These are phyloP conservation scores for Euclidium syriacum DNA, from an alignment of 345 rosid genomes.

Conservation along the genomic window DNA sequence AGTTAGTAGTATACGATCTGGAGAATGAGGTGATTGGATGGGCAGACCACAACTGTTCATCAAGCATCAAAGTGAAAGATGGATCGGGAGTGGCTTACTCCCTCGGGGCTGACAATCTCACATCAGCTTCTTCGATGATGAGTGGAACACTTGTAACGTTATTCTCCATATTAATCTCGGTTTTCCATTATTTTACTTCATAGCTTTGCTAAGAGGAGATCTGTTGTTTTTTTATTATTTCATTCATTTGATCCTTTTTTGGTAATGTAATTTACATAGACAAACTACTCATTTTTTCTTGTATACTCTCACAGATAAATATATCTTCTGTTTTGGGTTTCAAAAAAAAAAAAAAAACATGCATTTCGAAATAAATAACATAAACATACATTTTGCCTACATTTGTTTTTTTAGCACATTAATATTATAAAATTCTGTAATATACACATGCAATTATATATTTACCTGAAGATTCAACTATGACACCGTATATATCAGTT, in stretches of 20 bases:
- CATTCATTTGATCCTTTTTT: conserved; percentile 20
- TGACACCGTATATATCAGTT: neutral
- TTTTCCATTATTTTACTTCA: conserved; percentile 35
- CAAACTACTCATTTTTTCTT: conserved; percentile 21
- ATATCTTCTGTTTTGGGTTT: conserved; percentile 3
- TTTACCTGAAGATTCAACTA: neutral
- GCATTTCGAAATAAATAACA: neutral
- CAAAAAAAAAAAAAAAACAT: no score
- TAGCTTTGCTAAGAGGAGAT: conserved; percentile 21
- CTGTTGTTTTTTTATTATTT: neutral
- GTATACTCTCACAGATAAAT: conserved; percentile 5
- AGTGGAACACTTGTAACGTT: conserved; percentile 25
- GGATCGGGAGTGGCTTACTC: conserved; percentile 34
- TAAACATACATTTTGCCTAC: neutral
- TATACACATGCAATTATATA: neutral
- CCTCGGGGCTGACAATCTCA: conserved; percentile 49
- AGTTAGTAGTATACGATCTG: conserved; percentile 78
- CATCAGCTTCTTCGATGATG: conserved; percentile 29
- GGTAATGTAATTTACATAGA: conserved; percentile 25
- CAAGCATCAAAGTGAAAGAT: conserved; percentile 71
- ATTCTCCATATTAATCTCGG: conserved; percentile 34
- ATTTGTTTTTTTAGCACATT: neutral
- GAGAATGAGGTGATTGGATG: conserved; percentile 83
- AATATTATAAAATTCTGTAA: neutral
- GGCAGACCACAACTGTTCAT: conserved; percentile 79